Conservation (phyloP, 2,329 filamentous ascomycete species). For the Cladosporium phlei region DNA sequence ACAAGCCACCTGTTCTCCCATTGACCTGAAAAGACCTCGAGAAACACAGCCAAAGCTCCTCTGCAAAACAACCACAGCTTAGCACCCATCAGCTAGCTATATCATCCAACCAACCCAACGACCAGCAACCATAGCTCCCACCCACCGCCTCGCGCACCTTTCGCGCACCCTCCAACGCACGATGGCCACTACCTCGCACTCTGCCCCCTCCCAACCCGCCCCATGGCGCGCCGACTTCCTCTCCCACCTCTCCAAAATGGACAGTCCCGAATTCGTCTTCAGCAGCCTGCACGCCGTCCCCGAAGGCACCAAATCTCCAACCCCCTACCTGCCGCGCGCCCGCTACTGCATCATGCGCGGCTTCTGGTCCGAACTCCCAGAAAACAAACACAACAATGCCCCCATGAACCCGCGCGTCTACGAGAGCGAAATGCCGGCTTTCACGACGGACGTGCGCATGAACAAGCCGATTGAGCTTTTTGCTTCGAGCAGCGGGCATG, state of each 20-base stretch:
- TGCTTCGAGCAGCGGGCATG: constrained; percentile 44
- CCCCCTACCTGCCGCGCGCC: constrained; percentile 50
- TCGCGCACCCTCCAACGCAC: constrained; percentile 32
- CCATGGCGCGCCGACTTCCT: constrained; percentile 51
- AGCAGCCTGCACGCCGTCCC: constrained; percentile 45
- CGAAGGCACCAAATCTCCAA: constrained; percentile 32
- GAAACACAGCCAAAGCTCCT: too few relatives aligned
- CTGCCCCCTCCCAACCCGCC: constrained; percentile 39
- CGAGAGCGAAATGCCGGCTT: constrained; percentile 71
- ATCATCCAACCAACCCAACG: too few relatives aligned
- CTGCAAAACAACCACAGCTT: background rate
- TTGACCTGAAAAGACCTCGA: too few relatives aligned
- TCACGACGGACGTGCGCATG: constrained; percentile 88
- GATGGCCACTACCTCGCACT: constrained; percentile 38
- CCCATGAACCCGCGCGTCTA: constrained; percentile 65
- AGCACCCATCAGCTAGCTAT: too few relatives aligned
- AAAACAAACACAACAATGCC: constrained; percentile 68
- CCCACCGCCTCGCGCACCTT: constrained; percentile 37
- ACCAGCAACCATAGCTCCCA: constrained; percentile 30
- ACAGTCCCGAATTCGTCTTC: constrained; percentile 48
- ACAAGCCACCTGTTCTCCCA: background rate
- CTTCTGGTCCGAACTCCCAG: constrained; percentile 70
- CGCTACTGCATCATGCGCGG: constrained; percentile 82
- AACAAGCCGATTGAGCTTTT: constrained; percentile 72
- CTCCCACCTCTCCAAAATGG: constrained; percentile 46